phyloP scores from a whole-genome alignment of 129 eudicot species.

The Flaveria bidentis region DNA sequence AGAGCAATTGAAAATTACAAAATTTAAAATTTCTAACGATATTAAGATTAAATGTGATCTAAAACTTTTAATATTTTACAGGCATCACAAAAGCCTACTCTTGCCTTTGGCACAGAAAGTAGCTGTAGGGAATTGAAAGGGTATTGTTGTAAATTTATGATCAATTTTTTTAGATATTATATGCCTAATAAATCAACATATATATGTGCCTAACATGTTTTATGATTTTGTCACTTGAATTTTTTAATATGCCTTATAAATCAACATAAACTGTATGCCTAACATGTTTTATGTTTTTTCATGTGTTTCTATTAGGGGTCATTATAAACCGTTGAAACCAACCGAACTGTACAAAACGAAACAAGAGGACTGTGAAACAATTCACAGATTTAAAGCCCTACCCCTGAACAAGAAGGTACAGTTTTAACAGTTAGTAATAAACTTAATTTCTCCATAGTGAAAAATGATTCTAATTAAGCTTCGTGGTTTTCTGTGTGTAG shows the following conservation, averaged over 20 bases:
- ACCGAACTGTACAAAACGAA: background rate
- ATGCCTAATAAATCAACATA: background rate
- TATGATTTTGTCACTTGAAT: background rate
- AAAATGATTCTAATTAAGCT: background rate
- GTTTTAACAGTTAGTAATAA: background rate
- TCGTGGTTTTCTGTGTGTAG: slow-evolving; percentile 40
- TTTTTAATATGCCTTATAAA: background rate
- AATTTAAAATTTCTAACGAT: slow-evolving; percentile 7
- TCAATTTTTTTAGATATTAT: background rate
- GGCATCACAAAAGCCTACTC: slow-evolving; percentile 52
- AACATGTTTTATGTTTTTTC: background rate
- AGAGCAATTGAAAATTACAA: background rate
- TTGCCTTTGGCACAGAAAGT: slow-evolving; percentile 42
- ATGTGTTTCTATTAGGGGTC: background rate
- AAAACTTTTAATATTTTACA: slow-evolving; percentile 35
- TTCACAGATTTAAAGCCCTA: slow-evolving; percentile 71
- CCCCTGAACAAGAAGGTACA: slow-evolving; percentile 78
- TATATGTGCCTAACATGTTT: background rate
- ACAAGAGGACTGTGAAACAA: slow-evolving; percentile 41
- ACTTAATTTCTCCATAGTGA: background rate
- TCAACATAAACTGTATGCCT: background rate
- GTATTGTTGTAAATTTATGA: slow-evolving; percentile 36
- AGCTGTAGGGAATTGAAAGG: slow-evolving; percentile 49
- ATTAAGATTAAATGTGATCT: background rate
- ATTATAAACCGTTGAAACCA: background rate